Percentiles rank a stretch among this genome's conserved stretches.
phyloP scores from a whole-genome alignment of 768 basidiomycete species.

The Hericium erinaceus region DNA sequence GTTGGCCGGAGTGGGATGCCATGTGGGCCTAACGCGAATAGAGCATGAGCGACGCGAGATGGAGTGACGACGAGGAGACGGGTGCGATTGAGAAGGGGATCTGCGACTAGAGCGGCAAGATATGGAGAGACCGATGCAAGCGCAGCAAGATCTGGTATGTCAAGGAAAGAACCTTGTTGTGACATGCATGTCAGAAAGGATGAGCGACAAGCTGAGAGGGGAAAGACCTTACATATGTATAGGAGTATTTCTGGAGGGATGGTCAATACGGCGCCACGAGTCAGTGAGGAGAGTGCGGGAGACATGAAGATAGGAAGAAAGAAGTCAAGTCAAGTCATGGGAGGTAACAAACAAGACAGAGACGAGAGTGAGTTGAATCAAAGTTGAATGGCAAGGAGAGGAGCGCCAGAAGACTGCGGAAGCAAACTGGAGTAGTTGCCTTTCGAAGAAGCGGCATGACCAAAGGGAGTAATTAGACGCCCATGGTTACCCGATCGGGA shows the following conservation, averaged over 20 bases:
- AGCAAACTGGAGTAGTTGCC: too few relatives aligned
- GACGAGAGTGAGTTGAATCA: neutral
- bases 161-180: slow-evolving; percentile 56
- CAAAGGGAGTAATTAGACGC: too few relatives aligned
- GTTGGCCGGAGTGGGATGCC: slow-evolving; percentile 56
- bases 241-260: slow-evolving; percentile 9
- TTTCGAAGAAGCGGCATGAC: too few relatives aligned
- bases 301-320: too few relatives aligned
- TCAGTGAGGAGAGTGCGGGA: neutral
- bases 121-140: slow-evolving; percentile 38
- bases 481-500: neutral
- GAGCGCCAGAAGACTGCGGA: too few relatives aligned
- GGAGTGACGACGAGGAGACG: slow-evolving; percentile 56
- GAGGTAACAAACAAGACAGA: neutral
- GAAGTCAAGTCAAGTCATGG: too few relatives aligned
- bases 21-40: slow-evolving; percentile 49
- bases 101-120: slow-evolving; percentile 43
- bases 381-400: neutral
- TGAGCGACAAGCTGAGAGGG: neutral
- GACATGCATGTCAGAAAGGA: neutral
- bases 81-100: slow-evolving; percentile 54
- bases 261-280: neutral
- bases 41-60: slow-evolving; percentile 54
- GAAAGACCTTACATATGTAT: slow-evolving; percentile 4
- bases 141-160: slow-evolving; percentile 58